Conservation (phyloP, 257 asterid genomes). For the Nicotiana paniculata region DNA sequence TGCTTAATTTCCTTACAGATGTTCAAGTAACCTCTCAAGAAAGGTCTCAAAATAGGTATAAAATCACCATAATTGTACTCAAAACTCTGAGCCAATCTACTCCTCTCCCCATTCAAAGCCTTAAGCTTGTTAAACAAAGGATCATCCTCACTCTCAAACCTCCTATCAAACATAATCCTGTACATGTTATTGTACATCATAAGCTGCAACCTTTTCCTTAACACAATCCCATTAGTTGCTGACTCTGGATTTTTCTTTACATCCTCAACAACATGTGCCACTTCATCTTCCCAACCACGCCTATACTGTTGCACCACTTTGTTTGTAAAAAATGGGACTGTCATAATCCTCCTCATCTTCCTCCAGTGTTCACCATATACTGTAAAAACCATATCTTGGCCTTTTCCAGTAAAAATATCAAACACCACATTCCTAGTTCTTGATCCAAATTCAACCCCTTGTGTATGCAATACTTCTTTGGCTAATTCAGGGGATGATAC, state of each 20-base stretch:
- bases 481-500: conserved; percentile 83
- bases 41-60: conserved; percentile 85
- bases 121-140: conserved; percentile 65
- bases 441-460: conserved; percentile 89
- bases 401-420: conserved; percentile 84
- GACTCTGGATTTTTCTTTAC: conserved; percentile 70
- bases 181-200: conserved; percentile 95
- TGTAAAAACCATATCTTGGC: conserved; percentile 94
- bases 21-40: conserved; percentile 75
- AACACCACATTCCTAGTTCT: conserved; percentile 81
- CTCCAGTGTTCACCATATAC: conserved; percentile 98
- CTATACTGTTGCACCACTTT: conserved; percentile 82
- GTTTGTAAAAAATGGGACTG: conserved; percentile 88
- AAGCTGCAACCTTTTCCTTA: conserved; percentile 69
- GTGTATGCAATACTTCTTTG: conserved; percentile 81
- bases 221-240: conserved; percentile 61
- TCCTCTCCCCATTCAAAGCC: conserved; percentile 90
- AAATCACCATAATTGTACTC: conserved; percentile 95
- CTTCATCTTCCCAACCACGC: conserved; percentile 80
- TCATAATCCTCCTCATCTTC: conserved; percentile 90
- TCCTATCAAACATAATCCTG: conserved; percentile 79
- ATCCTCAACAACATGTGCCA: conserved; percentile 66
- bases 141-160: conserved; percentile 83
- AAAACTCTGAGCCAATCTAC: conserved; percentile 90
- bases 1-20: conserved; percentile 74